Percentiles rank a stretch among this genome's conserved stretches.
phyloP scores from a whole-genome alignment of 192 early-diverging fungal species.

The Endogone sp. region DNA sequence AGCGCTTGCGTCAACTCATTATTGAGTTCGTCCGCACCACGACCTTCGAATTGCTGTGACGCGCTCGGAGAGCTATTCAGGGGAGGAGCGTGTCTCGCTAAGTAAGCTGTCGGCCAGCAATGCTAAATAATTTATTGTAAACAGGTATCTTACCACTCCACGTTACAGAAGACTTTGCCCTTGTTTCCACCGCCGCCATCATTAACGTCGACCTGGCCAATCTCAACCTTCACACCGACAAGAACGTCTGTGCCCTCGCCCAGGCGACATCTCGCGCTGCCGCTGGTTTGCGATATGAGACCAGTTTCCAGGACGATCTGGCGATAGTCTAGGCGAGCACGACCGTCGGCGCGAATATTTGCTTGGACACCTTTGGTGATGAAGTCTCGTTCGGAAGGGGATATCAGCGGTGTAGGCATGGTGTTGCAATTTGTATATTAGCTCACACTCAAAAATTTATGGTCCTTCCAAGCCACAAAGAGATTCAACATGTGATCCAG shows the following conservation, averaged over 20 bases:
- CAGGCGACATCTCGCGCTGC: slow-evolving; percentile 79
- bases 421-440: too few relatives aligned
- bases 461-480: too few relatives aligned
- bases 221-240: slow-evolving; percentile 93
- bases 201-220: slow-evolving; percentile 62
- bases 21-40: slow-evolving; percentile 79
- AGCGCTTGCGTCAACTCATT: slow-evolving; percentile 82
- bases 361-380: slow-evolving; percentile 77
- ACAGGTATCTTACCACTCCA: slow-evolving; percentile 71
- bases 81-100: slow-evolving; percentile 3
- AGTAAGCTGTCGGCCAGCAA: background rate
- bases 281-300: slow-evolving; percentile 86
- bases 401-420: slow-evolving; percentile 56
- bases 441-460: too few relatives aligned
- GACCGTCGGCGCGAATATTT: slow-evolving; percentile 87
- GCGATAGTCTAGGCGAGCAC: slow-evolving; percentile 72
- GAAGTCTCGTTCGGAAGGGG: slow-evolving; percentile 78
- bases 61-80: slow-evolving; percentile 69
- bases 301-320: slow-evolving; percentile 79
- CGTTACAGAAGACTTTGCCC: slow-evolving; percentile 78
- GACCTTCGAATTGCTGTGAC: slow-evolving; percentile 74
- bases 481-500: too few relatives aligned
- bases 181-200: slow-evolving; percentile 55
- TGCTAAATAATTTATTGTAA: background rate
- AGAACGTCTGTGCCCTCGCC: slow-evolving; percentile 86